Evolutionary conservation across 2,329 filamentous ascomycete genomes (phyloP).

Genomic region (Dactylonectria macrodidyma): DNA sequence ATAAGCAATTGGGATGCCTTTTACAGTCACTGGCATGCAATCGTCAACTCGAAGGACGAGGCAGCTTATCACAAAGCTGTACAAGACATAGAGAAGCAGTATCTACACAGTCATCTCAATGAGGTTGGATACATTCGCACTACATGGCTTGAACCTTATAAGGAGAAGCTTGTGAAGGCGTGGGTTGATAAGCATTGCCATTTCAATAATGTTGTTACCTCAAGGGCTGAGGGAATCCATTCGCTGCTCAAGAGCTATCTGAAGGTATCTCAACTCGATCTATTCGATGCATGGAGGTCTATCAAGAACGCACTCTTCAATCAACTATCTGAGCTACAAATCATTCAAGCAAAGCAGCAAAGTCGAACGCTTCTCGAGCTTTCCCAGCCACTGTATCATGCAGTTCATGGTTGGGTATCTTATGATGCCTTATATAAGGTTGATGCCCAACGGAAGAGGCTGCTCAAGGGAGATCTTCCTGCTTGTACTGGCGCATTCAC

Average conservation of each 20-base stretch:
- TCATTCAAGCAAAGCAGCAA: neutral
- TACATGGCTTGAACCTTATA: no score
- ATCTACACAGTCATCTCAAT: neutral
- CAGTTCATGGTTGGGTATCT: neutral
- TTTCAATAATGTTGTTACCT: no score
- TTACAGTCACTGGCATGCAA: neutral
- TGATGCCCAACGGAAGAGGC: neutral
- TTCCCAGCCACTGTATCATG: neutral
- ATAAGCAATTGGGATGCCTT: neutral
- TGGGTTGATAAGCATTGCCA: no score
- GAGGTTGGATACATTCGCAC: no score
- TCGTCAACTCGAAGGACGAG: neutral
- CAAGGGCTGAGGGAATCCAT: neutral
- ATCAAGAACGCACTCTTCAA: neutral
- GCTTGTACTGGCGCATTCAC: neutral
- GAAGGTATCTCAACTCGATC: neutral
- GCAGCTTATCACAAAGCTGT: neutral
- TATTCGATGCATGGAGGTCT: neutral
- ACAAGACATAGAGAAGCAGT: neutral
- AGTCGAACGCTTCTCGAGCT: neutral
- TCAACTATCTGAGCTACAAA: neutral
- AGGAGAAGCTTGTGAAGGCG: no score
- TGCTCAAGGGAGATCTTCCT: neutral
- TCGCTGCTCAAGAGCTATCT: neutral
- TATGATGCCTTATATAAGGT: neutral